These are phyloP conservation scores for Hypoxylon sp. DNA, from an alignment of 2,329 filamentous ascomycete genomes.

Conservation along the genomic window DNA sequence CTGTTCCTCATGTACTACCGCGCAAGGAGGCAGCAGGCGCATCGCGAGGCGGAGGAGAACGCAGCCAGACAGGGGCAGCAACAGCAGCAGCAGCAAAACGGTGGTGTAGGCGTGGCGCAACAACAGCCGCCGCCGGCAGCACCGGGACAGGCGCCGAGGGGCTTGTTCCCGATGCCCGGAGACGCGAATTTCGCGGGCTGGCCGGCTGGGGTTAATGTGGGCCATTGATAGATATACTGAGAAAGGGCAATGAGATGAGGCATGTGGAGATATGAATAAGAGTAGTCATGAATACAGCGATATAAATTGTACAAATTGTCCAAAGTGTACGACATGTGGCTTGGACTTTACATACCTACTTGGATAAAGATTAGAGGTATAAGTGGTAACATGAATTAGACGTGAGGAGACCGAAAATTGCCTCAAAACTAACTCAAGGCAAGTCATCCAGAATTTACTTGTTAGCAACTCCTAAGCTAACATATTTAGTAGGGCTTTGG, in stretches of 20 bases:
- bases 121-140: constrained; percentile 39
- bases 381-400: no score
- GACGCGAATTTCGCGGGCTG: constrained; percentile 77
- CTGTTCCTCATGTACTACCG: constrained; percentile 85
- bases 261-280: background rate
- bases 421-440: no score
- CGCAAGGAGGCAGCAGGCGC: constrained; percentile 73
- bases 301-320: background rate
- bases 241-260: no score
- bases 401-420: no score
- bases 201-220: constrained; percentile 68
- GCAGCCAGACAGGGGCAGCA: constrained; percentile 41
- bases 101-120: constrained; percentile 34
- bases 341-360: background rate
- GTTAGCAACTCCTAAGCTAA: no score
- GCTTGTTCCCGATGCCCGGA: constrained; percentile 60
- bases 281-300: background rate
- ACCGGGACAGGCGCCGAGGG: constrained; percentile 12
- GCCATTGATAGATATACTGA: constrained; percentile 59
- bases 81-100: constrained; percentile 26
- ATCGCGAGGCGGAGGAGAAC: constrained; percentile 53
- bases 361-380: no score
- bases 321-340: no score
- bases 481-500: no score
- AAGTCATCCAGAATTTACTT: no score